Evolutionary conservation across 1,284 basidiomycete species (phyloP), one percentile per base, ranked within the genome.

Genomic region (Afroboletus lepidellus): DNA sequence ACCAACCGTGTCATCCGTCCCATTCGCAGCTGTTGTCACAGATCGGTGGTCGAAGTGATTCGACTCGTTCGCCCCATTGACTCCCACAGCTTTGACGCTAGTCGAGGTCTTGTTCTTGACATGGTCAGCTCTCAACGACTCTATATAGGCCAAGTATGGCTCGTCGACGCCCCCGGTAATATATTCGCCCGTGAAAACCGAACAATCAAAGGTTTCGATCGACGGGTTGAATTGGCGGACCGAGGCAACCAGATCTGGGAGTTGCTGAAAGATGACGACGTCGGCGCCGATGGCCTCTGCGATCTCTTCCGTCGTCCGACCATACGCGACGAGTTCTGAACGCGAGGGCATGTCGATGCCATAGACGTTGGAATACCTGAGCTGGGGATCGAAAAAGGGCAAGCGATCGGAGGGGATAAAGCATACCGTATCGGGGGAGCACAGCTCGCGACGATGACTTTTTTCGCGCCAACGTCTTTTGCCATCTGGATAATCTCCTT

Each of bases 401-500:
- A 44, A 21, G 36, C 41, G 37, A 23, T 55, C 6, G 11, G 15
- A 32, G 8, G 34, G 15, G 29, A 41, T 41, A 8, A 8, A 2
- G 9, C 20, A 32, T 57, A 90, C 80, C 93, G 81, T 65, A 99
- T 98, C 3, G 96, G 93, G 13, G 97, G 97, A 15, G 97, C 94
- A 65, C 96, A 99, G 49, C 93, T 97, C 1, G 97, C 97, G 60
- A 99, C 88, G 60, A 98, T 90, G 63, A 99, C 94, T 62, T 91
- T 92, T 72, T 90, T 94, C n/a, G 97, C 96, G 16, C 97, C 97
- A 8, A 98, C 97, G 65, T 99, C 97, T 67, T 95, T 94, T 29
- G 97, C 97, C 96, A 99, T 99, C 71, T 98, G 95, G 41, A 99
- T 85, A 61, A 99, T 99, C 73, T 99, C 97, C 69, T 94, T 97